Evolutionary conservation across 2,329 filamentous ascomycete genomes (phyloP), one percentile per base, ranked within the genome.

Genomic region (Alternaria tenuissima): DNA sequence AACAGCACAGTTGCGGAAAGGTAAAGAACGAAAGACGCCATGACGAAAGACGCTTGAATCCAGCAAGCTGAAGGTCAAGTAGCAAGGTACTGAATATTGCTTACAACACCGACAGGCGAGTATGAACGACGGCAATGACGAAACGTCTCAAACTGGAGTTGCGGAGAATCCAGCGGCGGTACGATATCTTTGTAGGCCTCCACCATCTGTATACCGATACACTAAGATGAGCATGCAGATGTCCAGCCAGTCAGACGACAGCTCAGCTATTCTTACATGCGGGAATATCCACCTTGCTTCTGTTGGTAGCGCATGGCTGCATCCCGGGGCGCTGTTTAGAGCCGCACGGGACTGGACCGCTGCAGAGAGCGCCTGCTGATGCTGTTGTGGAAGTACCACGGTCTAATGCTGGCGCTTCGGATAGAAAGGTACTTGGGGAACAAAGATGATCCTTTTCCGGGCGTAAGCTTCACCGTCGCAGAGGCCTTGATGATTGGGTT

Each of bases 161-260:
- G 26, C 34, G 64, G 52, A 67, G 65, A 52, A 52, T 20, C 57
- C 61, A 48, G 53, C 70, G 72, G 71, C 66, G 48, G 62, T 57
- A 64, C 55, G 68, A 67, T 70, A 69, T 71, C 73, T 76, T 69
- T 77, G 74, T 76, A 78, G 73, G 69, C 58, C 67, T 67, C 56
- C 63, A 63, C 46, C 51, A 58, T 44, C 57, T 65, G 65, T 56
- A 59, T 61, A 47, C 55, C 57, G 58, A 67, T 62, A 58, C 60
- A 66, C 69, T 72, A 65, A 75, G 61, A 73, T 68, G 64, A 67
- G 57, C 53, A 41, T 64, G 64, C 57, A 58, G 55, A 52, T 39
- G 53, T 28, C 49, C 55, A 59, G 64, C 75, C 75, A 76, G 64
- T 74, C 63, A 73, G 62, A 65, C 48, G 46, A 44, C 46, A 38